Evolutionary conservation across 495 filamentous ascomycete species (phyloP).

Genomic region (Podospora fimiseda): DNA sequence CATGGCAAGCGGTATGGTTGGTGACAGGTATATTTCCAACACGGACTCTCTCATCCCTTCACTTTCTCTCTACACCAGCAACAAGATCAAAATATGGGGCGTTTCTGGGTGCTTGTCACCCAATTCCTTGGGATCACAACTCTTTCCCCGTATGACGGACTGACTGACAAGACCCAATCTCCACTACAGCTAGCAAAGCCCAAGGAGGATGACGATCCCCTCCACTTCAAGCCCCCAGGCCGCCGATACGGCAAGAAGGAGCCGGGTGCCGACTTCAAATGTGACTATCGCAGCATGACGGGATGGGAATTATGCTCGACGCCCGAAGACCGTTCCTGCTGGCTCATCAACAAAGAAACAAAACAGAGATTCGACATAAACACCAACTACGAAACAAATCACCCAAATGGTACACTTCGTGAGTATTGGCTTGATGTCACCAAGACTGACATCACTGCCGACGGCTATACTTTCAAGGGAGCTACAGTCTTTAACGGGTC

Average conservation of each 20-base stretch:
- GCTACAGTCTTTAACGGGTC: constrained; percentile 8
- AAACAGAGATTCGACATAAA: constrained; percentile 3
- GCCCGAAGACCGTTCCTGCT: neutral
- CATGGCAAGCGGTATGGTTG: no score
- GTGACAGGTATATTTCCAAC: no score
- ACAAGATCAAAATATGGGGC: neutral
- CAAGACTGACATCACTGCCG: constrained; percentile 1
- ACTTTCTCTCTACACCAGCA: neutral
- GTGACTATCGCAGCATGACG: neutral
- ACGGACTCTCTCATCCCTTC: no score
- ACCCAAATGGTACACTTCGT: neutral
- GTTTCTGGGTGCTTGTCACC: constrained; percentile 8
- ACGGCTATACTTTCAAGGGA: neutral
- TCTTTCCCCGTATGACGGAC: neutral
- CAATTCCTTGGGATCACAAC: constrained; percentile 7
- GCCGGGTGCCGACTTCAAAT: neutral
- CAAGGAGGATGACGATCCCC: neutral
- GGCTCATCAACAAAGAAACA: neutral
- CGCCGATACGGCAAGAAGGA: neutral
- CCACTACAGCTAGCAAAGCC: constrained; percentile 2
- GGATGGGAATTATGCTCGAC: neutral
- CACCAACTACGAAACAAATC: neutral
- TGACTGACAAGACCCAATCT: constrained; percentile 1
- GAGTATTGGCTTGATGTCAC: neutral
- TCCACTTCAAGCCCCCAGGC: constrained; percentile 1